Conservation (phyloP, 1,284 basidiomycete species). For the Meripilus lineatus region DNA sequence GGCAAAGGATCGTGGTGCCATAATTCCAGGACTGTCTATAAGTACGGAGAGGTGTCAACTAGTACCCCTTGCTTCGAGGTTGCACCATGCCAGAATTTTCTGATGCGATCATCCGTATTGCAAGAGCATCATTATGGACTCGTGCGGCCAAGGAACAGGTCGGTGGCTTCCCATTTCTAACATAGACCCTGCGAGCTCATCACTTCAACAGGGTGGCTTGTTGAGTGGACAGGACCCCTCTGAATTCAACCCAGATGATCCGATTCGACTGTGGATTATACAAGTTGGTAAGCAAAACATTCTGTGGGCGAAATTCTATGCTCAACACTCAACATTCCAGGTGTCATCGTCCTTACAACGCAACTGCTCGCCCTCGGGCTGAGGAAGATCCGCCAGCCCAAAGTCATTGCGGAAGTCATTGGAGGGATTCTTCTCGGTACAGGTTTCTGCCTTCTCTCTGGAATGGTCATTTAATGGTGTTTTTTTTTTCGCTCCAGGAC, state of each 20-base stretch:
- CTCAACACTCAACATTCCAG: conserved; percentile 25
- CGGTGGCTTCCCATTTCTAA: conserved; percentile 4
- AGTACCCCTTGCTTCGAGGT: too few relatives aligned
- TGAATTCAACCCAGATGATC: conserved; percentile 58
- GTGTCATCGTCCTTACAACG: conserved; percentile 77
- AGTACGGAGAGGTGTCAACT: too few relatives aligned
- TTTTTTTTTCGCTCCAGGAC: conserved; percentile 40
- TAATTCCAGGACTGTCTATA: too few relatives aligned
- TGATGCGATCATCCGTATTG: conserved; percentile 17
- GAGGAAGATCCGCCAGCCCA: conserved; percentile 77
- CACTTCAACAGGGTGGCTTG: conserved; percentile 53
- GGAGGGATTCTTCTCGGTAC: conserved; percentile 84
- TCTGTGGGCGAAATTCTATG: not conserved
- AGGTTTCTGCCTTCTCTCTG: conserved; percentile 9
- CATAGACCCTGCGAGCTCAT: not conserved
- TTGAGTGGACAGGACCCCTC: conserved; percentile 72
- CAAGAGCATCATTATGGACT: conserved; percentile 16
- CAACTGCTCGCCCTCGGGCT: conserved; percentile 71
- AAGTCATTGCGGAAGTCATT: conserved; percentile 83
- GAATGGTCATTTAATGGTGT: not conserved
- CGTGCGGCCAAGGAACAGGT: conserved; percentile 26
- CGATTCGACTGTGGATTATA: conserved; percentile 86
- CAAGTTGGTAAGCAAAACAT: conserved; percentile 61
- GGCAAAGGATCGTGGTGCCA: too few relatives aligned
- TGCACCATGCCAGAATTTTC: conserved; percentile 25